Base-by-base conservation (phyloP, 345 rosid species). In the Punica granatum region DNA sequence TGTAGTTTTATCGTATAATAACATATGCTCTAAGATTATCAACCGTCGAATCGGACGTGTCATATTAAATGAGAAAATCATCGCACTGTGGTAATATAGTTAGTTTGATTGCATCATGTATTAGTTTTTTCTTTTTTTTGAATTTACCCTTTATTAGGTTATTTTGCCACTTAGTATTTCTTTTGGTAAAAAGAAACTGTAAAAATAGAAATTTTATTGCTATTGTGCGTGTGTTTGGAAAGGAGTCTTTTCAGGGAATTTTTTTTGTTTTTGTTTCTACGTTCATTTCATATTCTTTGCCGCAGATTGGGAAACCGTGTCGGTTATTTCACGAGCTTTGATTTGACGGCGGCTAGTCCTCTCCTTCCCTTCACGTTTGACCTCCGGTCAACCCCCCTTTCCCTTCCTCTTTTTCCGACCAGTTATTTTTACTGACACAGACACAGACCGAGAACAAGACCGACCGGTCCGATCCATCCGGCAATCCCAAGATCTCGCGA, bases 331-430 rank as follows among this genome's bases (percentile, higher is more conserved):
- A 71, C 31, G 2, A 6, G 28, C 15, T 12, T n/a, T 19, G 65
- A 73, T 59, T 66, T 67, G 81, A 80, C 74, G 80, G 78, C 72
- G 77, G 77, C 35, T 26, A 68, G 73, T 76, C 76, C 34, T 54
- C 34, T 3, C 32, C 59, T 3, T 67, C 70, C n/a, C n/a, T n/a
- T n/a, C n/a, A n/a, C 7, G 61, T 12, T 56, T 78, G 83, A 75
- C 82, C 71, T 28, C 21, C 34, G 68, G 77, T 71, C 77, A 69
- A 39, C 69, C 60, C 58, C 41, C 43, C 46, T 69, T 66, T n/a
- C n/a, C n/a, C n/a, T n/a, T 51, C 41, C 63, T 26, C 31, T 54
- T 61, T 74, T 71, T 60, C 68, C 75, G 66, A 67, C 46, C 67
- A 54, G 12, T 43, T 32, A 16, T 41, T 26, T n/a, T 48, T 19